Evolutionary conservation across 495 filamentous ascomycete species (phyloP).

Genomic region (Talaromyces wortmannii): DNA sequence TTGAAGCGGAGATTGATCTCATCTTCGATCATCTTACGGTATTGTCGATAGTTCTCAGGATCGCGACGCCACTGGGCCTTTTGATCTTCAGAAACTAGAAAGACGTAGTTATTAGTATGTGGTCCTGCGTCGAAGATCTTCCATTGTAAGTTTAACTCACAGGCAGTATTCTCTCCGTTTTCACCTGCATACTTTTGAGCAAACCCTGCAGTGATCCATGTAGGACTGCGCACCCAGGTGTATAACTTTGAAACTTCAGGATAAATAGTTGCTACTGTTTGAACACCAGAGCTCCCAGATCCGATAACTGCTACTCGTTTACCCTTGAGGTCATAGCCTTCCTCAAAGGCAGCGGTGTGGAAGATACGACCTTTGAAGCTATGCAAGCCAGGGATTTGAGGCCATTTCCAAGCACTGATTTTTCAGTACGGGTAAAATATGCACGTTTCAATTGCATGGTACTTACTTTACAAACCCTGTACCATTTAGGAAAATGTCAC

Average conservation of each 20-base stretch:
- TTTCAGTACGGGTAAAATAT: no score
- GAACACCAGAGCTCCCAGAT: constrained; percentile 37
- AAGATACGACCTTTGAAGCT: constrained; percentile 44
- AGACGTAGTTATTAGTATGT: neutral
- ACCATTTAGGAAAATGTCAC: constrained; percentile 40
- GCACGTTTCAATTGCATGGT: neutral
- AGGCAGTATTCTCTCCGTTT: constrained; percentile 23
- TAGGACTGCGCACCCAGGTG: constrained; percentile 21
- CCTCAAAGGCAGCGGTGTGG: constrained; percentile 51
- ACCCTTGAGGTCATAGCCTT: constrained; percentile 33
- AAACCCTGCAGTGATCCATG: constrained; percentile 6
- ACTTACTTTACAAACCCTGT: constrained; percentile 34
- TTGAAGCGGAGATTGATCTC: constrained; percentile 24
- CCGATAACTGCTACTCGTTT: constrained; percentile 50
- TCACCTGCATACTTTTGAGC: constrained; percentile 23
- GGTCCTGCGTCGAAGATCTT: no score
- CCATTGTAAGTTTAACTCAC: neutral
- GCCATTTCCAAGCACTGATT: constrained; percentile 29
- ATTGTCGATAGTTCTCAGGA: constrained; percentile 10
- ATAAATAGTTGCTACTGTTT: constrained; percentile 52
- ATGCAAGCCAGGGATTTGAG: constrained; percentile 38
- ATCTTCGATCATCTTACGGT: constrained; percentile 27
- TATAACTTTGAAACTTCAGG: constrained; percentile 16
- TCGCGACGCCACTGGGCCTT: neutral
- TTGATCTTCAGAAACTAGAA: constrained; percentile 7